Evolutionary conservation across 495 filamentous ascomycete genomes (phyloP), one percentile per base, ranked within the genome.

Genomic region (Tetracladium setigerum): DNA sequence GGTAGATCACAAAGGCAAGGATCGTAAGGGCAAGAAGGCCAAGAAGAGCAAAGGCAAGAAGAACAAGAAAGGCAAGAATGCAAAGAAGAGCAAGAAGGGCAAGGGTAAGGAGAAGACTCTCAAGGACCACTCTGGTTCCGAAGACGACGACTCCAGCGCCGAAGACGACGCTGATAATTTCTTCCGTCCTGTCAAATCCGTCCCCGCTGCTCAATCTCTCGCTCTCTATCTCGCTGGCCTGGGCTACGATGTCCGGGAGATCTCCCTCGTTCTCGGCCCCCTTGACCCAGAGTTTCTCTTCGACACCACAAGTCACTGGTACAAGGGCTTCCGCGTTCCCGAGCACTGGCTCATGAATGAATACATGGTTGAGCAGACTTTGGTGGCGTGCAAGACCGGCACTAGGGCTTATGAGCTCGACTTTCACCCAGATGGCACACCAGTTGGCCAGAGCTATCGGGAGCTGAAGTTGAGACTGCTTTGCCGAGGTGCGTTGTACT

Each of bases 11-110:
- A 27, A 27, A 27, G 22, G 7, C 22, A 27, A 27, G 3, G 22
- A 27, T 7, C 3, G 7, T 3, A 27, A 27, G 22, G 7, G 7
- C 3, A 27, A 27, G 22, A 27, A 27, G 46, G 53, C 52, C 16
- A 61, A 52, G 19, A 61, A 59, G 42, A 43, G 41, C 22, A 58
- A 62, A 27, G 37, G 49, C 14, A 56, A 59, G 11, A 54, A 59
- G 6, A 58, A 62, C 7, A 35, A 44, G 27, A 0, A 50, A 58
- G 5, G 49, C 22, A 27, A 27, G 22, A n/a, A n/a, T n/a, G n/a
- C n/a, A n/a, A n/a, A n/a, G n/a, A 27, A 27, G 7, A 27, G 7
- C 22, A 27, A 27, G 22, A 27, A 27, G 22, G 7, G 7, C 3
- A 27, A 27, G 22, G 22, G 7, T 27, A 27, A 27, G 22, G 22